Evolutionary conservation across 1,284 basidiomycete genomes (phyloP).

Genomic region (Heterobasidion occidentale): DNA sequence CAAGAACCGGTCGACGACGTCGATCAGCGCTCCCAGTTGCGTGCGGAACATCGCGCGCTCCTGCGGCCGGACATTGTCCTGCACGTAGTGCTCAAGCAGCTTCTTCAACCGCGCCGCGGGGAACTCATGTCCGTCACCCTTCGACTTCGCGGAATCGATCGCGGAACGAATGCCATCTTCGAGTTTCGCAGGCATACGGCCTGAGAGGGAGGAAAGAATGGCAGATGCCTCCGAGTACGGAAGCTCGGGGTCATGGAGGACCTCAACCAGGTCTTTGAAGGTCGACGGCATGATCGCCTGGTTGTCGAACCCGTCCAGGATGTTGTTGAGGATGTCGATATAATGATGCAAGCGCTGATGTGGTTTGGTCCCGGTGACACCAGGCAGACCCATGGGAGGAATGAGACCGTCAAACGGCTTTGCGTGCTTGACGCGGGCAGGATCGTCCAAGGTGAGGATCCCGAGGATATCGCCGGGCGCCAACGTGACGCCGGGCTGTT

Average conservation of each 20-base stretch:
- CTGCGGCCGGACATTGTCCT: slow-evolving; percentile 73
- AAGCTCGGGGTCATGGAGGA: slow-evolving; percentile 79
- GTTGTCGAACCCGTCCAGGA: slow-evolving; percentile 94
- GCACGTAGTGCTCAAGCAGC: slow-evolving; percentile 78
- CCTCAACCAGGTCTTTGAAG: slow-evolving; percentile 74
- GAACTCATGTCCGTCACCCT: slow-evolving; percentile 74
- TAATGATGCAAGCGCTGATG: slow-evolving; percentile 83
- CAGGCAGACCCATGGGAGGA: slow-evolving; percentile 79
- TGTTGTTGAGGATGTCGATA: slow-evolving; percentile 81
- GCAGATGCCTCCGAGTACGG: slow-evolving; percentile 85
- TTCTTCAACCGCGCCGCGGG: slow-evolving; percentile 80
- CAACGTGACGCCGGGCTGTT: slow-evolving; percentile 94
- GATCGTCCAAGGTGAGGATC: slow-evolving; percentile 95
- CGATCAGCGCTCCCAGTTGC: slow-evolving; percentile 67
- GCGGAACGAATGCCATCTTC: slow-evolving; percentile 81
- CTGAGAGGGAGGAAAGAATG: slow-evolving; percentile 85
- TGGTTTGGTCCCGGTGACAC: slow-evolving; percentile 85
- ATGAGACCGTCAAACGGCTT: slow-evolving; percentile 96
- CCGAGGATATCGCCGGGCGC: slow-evolving; percentile 98
- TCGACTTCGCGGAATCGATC: slow-evolving; percentile 71
- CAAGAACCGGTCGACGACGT: slow-evolving; percentile 77
- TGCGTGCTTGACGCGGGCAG: slow-evolving; percentile 94
- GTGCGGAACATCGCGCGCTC: slow-evolving; percentile 74
- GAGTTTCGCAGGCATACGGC: slow-evolving; percentile 88
- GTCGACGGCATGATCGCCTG: slow-evolving; percentile 79